phyloP scores from a whole-genome alignment of 768 basidiomycete species.

The Trametes cingulata region DNA sequence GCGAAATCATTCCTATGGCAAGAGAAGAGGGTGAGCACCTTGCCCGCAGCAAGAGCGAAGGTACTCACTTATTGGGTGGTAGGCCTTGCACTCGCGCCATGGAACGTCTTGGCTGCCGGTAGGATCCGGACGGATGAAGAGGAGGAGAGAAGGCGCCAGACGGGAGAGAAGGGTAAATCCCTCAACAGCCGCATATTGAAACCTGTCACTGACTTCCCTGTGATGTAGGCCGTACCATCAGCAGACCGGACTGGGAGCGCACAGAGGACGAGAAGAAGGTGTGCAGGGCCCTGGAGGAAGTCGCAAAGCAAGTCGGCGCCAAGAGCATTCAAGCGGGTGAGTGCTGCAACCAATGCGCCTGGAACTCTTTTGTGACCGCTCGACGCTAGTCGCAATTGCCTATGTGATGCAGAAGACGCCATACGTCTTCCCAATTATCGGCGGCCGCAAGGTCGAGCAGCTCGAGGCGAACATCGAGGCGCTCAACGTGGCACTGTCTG shows the following conservation, averaged over 20 bases:
- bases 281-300: conserved; percentile 44
- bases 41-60: not conserved
- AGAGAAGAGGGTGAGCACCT: conserved; percentile 29
- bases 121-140: conserved; percentile 37
- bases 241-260: conserved; percentile 40
- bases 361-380: not conserved
- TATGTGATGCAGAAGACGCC: conserved; percentile 50
- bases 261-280: conserved; percentile 43
- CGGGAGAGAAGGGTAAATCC: conserved; percentile 29
- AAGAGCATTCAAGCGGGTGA: conserved; percentile 2
- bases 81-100: conserved; percentile 23
- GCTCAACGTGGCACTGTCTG: conserved; percentile 42
- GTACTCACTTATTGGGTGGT: not conserved
- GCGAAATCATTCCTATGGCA: conserved; percentile 42
- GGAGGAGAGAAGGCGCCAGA: conserved; percentile 28
- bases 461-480: conserved; percentile 36
- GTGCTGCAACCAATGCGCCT: not conserved
- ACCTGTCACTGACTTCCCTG: not conserved
- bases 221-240: not conserved
- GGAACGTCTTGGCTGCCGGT: conserved; percentile 39
- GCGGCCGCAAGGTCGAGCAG: conserved; percentile 51
- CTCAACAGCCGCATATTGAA: too few species aligned
- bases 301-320: conserved; percentile 48
- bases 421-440: conserved; percentile 50
- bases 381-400: conserved; percentile 44